Conservation (phyloP, 768 basidiomycete genomes). For the Xerocomellus intermedius region DNA sequence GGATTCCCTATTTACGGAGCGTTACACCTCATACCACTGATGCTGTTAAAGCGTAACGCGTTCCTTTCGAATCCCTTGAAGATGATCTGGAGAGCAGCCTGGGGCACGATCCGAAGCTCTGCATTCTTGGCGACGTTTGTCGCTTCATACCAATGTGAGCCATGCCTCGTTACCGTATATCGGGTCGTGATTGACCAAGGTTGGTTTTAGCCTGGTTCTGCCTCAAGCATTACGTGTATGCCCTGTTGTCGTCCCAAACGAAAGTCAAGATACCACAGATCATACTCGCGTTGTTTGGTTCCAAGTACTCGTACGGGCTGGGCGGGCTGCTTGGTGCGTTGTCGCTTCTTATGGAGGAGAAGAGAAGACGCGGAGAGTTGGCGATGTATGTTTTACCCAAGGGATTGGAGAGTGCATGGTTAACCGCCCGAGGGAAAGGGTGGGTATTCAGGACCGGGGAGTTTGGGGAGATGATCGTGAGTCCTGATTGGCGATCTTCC, state of each 20-base stretch:
- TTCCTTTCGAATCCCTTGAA: constrained; percentile 65
- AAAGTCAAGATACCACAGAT: constrained; percentile 40
- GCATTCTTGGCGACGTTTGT: constrained; percentile 87
- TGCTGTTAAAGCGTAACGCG: constrained; percentile 73
- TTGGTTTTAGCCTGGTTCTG: constrained; percentile 55
- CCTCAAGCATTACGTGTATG: constrained; percentile 60
- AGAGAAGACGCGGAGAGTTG: constrained; percentile 82
- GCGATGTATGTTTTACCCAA: constrained; percentile 93
- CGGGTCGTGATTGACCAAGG: not conserved
- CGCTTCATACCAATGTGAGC: constrained; percentile 76
- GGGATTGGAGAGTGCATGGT: constrained; percentile 89
- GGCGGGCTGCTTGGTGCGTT: constrained; percentile 73
- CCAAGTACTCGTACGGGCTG: constrained; percentile 71
- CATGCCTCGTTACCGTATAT: not conserved
- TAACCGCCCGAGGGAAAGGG: constrained; percentile 70
- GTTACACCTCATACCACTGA: constrained; percentile 81
- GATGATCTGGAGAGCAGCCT: constrained; percentile 61
- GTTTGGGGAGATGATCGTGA: constrained; percentile 64
- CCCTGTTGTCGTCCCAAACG: constrained; percentile 41
- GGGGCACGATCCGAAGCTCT: constrained; percentile 79
- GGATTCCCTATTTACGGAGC: constrained; percentile 85
- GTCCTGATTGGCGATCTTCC: constrained; percentile 22
- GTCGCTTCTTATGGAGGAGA: constrained; percentile 84
- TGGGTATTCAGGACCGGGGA: constrained; percentile 70
- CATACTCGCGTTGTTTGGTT: constrained; percentile 56